phyloP scores from a whole-genome alignment of 169 alveolate genomes.

The Plasmodium falciparum region DNA sequence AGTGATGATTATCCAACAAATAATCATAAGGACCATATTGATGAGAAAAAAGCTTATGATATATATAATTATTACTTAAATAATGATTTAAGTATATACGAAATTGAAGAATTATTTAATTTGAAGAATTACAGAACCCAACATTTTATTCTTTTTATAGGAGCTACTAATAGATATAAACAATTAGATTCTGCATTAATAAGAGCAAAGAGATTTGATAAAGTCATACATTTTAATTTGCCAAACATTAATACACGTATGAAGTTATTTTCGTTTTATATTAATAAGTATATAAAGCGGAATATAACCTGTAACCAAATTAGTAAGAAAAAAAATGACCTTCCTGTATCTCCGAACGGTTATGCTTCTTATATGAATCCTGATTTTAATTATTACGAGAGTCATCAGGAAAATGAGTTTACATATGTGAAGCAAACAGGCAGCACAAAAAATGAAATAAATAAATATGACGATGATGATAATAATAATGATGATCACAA shows the following conservation, averaged over 20 bases:
- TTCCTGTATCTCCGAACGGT: too few relatives aligned
- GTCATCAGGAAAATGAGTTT: too few relatives aligned
- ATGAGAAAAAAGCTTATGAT: slow-evolving; percentile 49
- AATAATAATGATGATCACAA: not conserved
- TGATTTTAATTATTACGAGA: too few relatives aligned
- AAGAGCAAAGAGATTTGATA: slow-evolving; percentile 66
- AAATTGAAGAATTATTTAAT: slow-evolving; percentile 51
- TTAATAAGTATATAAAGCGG: slow-evolving; percentile 8
- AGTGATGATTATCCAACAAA: not conserved
- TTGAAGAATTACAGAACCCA: slow-evolving; percentile 21
- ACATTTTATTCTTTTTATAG: slow-evolving; percentile 52
- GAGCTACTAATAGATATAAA: slow-evolving; percentile 64
- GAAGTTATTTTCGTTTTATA: slow-evolving; percentile 32
- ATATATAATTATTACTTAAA: slow-evolving; percentile 49
- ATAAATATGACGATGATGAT: not conserved
- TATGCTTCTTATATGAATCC: too few relatives aligned
- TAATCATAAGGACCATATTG: not conserved
- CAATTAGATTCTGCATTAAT: slow-evolving; percentile 47
- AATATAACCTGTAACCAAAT: not conserved
- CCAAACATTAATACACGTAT: slow-evolving; percentile 55
- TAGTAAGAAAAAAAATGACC: not conserved
- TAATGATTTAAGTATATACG: slow-evolving; percentile 33
- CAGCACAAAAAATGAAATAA: not conserved
- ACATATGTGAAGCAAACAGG: too few relatives aligned
- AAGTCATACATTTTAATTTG: slow-evolving; percentile 29